Base-by-base conservation (phyloP, 805 yeast genomes). In the Schwanniomyces sp. region DNA sequence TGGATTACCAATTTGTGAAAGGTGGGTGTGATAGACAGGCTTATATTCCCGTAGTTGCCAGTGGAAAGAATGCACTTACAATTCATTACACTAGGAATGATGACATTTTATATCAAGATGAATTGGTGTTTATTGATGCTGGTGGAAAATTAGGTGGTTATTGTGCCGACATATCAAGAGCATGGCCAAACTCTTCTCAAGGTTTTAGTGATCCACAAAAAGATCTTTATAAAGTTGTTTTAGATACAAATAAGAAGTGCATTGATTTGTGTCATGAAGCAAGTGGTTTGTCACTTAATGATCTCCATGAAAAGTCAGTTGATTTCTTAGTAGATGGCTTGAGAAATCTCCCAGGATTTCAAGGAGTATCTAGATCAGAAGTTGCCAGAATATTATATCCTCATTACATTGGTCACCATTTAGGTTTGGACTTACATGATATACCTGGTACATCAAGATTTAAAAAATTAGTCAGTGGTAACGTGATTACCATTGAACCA, bases 1-100 rank as follows among this genome's bases (percentile, higher is more conserved):
- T 94, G 49, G 96, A 92, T 52, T 88, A 88, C 63, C 78, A 84
- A 57, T 92, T 94, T 63, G 80, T 86, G 10, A 75, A 82, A 36
- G 91, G 92, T 25, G 99, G 99, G 0, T 91, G 97, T 66, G 96
- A 89, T 53, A 81, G 81, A 51, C 80, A 86, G 34, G 97, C 97
- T 0, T 94, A 94, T 62, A 81, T 91, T 17, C 98, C 99, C 0
- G 99, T 94, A 8, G 96, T 94, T 3, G 99, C 98, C 5, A 86
- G 96, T 29, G 99, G 99, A 1, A 70, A 79, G 26, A 91, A 94
- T 63, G 90, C 97, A 0, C 69, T 94, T 34, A 88, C 92, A 34
- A 92, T 94, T 50, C 99, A 94, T 67, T 94, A 94, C 64, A 91
- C 96, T 0, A 75, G 96, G 49, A 94, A 94, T 59, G 96, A 94